These are phyloP conservation scores for Pilatotrama ljubarskyi DNA, from an alignment of 768 basidiomycete species.

Conservation along the genomic window DNA sequence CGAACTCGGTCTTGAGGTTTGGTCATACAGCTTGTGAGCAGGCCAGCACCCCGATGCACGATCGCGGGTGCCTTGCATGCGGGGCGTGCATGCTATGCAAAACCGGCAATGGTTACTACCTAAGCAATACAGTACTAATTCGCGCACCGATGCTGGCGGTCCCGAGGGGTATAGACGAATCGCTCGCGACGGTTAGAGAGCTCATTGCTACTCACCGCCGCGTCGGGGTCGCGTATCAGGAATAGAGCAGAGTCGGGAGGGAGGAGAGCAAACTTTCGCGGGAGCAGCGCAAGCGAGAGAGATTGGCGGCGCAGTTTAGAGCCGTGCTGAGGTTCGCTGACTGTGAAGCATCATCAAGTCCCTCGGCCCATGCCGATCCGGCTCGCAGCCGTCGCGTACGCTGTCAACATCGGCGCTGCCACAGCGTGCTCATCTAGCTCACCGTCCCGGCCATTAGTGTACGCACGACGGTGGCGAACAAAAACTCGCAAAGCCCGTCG, in stretches of 20 bases:
- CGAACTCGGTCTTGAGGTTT: too few relatives aligned
- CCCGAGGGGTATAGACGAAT: too few relatives aligned
- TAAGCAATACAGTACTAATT: too few relatives aligned
- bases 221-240: constrained; percentile 11
- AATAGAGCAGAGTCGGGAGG: neutral
- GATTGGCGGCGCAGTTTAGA: constrained; percentile 15
- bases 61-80: constrained; percentile 1
- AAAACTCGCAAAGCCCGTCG: too few relatives aligned
- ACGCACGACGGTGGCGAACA: too few relatives aligned
- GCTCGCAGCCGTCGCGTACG: neutral
- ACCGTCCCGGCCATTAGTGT: neutral
- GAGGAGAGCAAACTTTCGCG: constrained; percentile 6
- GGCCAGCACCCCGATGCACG: neutral
- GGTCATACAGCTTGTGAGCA: neutral
- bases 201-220: neutral
- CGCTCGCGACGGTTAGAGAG: neutral
- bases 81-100: neutral
- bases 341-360: neutral
- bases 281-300: constrained; percentile 6
- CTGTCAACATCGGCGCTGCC: neutral
- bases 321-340: constrained; percentile 12
- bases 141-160: too few relatives aligned
- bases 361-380: constrained; percentile 12
- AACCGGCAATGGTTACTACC: too few relatives aligned
- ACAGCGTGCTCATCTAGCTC: neutral